phyloP scores from a whole-genome alignment of 106 monocot species.

The Apostasia ramifera region DNA sequence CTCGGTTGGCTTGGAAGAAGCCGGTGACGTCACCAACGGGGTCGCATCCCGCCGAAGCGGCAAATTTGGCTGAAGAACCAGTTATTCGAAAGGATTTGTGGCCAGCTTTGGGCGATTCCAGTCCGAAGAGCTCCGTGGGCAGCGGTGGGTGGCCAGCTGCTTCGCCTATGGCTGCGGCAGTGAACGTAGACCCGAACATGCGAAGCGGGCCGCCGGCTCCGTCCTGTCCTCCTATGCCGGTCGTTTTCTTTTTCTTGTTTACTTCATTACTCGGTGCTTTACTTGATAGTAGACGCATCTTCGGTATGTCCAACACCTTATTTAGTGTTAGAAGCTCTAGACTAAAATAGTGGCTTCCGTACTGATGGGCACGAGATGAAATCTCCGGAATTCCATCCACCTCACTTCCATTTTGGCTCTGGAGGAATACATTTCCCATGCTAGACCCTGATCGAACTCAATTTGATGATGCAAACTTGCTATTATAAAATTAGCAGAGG shows the following conservation, averaged over 20 bases:
- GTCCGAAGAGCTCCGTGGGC: slow-evolving; percentile 11
- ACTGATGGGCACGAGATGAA: too few species aligned
- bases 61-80: slow-evolving; percentile 18
- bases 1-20: slow-evolving; percentile 45
- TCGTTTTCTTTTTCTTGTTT: neutral
- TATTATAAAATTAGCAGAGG: too few species aligned
- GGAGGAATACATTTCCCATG: too few species aligned
- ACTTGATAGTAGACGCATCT: too few species aligned
- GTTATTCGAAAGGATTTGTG: slow-evolving; percentile 65
- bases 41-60: slow-evolving; percentile 6
- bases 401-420: too few species aligned
- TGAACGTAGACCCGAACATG: slow-evolving; percentile 5
- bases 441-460: too few species aligned
- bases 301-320: too few species aligned
- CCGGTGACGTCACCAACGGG: slow-evolving; percentile 5
- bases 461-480: too few species aligned
- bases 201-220: slow-evolving; percentile 19
- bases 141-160: slow-evolving; percentile 11
- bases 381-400: too few species aligned
- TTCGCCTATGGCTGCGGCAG: neutral
- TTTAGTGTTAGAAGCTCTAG: too few species aligned
- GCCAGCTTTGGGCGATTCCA: slow-evolving; percentile 59
- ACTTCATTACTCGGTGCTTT: neutral
- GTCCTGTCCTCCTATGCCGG: slow-evolving; percentile 3
- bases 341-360: too few species aligned